phyloP scores from a whole-genome alignment of 768 basidiomycete species.

The Gelatoporia subvermispora region DNA sequence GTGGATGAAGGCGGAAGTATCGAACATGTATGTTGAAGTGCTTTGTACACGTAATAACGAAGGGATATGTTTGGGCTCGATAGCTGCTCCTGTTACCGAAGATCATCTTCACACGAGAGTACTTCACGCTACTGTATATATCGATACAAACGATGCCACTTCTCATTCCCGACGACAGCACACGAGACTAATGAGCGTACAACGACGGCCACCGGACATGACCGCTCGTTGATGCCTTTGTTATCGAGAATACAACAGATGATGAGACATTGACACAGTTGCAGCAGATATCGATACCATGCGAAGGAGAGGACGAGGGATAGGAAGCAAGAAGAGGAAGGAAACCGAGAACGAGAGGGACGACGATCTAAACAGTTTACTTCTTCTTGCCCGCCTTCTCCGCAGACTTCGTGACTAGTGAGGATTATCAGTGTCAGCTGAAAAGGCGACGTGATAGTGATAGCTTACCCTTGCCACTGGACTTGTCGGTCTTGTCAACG shows the following conservation, averaged over 20 bases:
- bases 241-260: constrained; percentile 33
- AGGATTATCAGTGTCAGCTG: constrained; percentile 1
- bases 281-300: constrained; percentile 29
- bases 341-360: constrained; percentile 36
- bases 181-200: constrained; percentile 28
- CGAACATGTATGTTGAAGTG: constrained; percentile 71
- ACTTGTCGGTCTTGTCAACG: constrained; percentile 91
- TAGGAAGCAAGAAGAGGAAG: constrained; percentile 40
- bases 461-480: constrained; percentile 74
- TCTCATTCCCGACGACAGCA: constrained; percentile 26
- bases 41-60: too few species aligned
- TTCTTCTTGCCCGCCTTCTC: constrained; percentile 97
- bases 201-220: constrained; percentile 20
- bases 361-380: constrained; percentile 52
- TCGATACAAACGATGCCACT: constrained; percentile 12
- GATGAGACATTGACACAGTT: constrained; percentile 27
- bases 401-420: constrained; percentile 83
- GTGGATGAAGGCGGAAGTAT: constrained; percentile 39
- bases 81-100: too few species aligned
- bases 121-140: neutral
- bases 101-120: too few species aligned
- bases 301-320: constrained; percentile 36
- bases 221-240: constrained; percentile 24
- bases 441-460: neutral
- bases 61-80: too few species aligned